A percentile compares a stretch with the other conserved stretches of the same genome.
phyloP scores from a whole-genome alignment of 306 rosid species.

The Echinosophora koreensis region DNA sequence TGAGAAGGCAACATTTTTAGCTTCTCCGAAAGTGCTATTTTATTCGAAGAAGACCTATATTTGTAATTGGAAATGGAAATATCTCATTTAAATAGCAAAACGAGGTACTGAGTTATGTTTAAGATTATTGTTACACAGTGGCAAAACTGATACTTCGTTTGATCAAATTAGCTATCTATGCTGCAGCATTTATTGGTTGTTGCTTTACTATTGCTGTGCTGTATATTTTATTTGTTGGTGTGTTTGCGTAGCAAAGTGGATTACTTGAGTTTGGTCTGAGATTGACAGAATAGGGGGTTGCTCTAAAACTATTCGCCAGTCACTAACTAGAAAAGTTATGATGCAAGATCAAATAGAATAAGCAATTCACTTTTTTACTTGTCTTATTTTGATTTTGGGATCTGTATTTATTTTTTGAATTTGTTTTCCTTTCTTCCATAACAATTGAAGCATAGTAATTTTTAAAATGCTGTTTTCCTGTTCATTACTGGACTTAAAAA shows the following conservation, averaged over 20 bases:
- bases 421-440: constrained; percentile 10
- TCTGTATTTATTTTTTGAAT: background rate
- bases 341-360: background rate
- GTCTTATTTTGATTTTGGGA: constrained; percentile 3
- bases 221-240: constrained; percentile 6
- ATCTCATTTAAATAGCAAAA: constrained; percentile 10
- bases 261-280: constrained; percentile 12
- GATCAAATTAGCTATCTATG: constrained; percentile 5
- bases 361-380: background rate
- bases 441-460: background rate
- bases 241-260: constrained; percentile 13
- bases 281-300: constrained; percentile 25
- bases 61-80: background rate
- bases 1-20: background rate
- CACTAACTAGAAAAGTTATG: background rate
- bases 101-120: constrained; percentile 2
- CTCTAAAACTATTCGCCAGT: background rate
- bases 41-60: background rate
- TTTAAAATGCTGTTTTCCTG: background rate
- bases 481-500: background rate
- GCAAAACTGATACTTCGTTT: background rate
- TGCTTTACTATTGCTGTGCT: background rate
- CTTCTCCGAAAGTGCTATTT: background rate
- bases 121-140: constrained; percentile 6
- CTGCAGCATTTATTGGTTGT: constrained; percentile 4